Conservation (phyloP, 1,284 basidiomycete species). For the Leccinum colubrinum region DNA sequence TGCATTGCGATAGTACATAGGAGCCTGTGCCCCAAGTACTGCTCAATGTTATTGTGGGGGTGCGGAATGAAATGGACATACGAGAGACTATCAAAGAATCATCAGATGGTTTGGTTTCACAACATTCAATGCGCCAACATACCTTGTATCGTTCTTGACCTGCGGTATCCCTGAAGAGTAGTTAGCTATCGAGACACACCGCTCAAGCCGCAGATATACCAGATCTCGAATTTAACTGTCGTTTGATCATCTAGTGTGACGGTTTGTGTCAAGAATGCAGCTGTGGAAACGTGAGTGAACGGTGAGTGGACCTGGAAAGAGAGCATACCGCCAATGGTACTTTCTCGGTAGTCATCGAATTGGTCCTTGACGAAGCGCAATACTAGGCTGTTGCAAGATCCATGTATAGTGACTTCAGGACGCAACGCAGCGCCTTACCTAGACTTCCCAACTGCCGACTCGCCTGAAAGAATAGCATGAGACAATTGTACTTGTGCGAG, state of each 20-base stretch:
- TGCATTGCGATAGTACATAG: conserved; percentile 92
- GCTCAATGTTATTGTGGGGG: conserved; percentile 8
- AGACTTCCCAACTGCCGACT: conserved; percentile 97
- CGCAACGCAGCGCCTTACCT: conserved; percentile 47
- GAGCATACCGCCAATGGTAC: conserved; percentile 75
- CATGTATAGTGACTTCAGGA: conserved; percentile 6
- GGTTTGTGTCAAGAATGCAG: conserved; percentile 96
- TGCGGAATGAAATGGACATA: conserved; percentile 35
- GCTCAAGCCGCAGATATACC: conserved; percentile 51
- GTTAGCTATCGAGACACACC: conserved; percentile 1
- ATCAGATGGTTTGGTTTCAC: neutral
- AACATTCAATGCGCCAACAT: conserved; percentile 23
- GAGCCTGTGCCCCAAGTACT: conserved; percentile 52
- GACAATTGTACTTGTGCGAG: neutral
- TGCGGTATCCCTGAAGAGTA: conserved; percentile 74
- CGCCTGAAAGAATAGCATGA: conserved; percentile 52
- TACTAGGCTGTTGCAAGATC: conserved; percentile 64
- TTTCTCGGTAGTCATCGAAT: conserved; percentile 96
- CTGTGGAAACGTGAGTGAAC: conserved; percentile 39
- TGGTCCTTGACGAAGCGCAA: conserved; percentile 96
- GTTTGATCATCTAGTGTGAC: conserved; percentile 88
- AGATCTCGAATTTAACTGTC: conserved; percentile 97
- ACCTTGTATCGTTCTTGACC: conserved; percentile 93
- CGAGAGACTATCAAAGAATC: conserved; percentile 50
- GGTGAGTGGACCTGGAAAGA: conserved; percentile 9